A percentile compares a stretch with the other conserved stretches of the same genome.
Evolutionary conservation across 768 basidiomycete species (phyloP).

Genomic region (Kwoniella dejecticola): DNA sequence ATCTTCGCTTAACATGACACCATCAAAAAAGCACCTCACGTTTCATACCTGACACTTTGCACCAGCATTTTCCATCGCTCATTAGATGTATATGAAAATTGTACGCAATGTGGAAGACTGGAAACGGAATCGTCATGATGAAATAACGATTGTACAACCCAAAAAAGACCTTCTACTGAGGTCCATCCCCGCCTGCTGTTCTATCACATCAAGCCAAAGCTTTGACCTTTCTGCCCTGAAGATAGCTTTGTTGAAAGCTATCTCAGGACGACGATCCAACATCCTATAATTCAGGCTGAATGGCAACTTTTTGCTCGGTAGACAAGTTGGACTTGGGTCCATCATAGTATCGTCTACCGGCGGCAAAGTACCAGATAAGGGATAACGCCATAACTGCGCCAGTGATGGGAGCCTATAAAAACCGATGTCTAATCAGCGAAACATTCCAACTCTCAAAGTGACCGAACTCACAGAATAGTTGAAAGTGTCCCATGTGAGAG

Average conservation of each 20-base stretch:
- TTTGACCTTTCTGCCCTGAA: not conserved
- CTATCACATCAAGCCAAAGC: not conserved
- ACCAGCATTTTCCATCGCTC: too few species aligned
- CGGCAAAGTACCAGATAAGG: conserved; percentile 25
- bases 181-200: not conserved
- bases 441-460: not conserved
- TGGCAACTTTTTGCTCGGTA: not conserved
- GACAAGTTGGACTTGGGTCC: conserved; percentile 27
- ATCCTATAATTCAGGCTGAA: conserved; percentile 1
- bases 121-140: conserved; percentile 1
- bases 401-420: conserved; percentile 25
- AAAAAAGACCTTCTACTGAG: not conserved
- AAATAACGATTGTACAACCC: not conserved
- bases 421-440: not conserved
- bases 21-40: too few species aligned
- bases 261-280: not conserved
- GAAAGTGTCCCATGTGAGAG: conserved; percentile 62
- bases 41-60: too few species aligned
- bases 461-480: conserved; percentile 40
- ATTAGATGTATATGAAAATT: too few species aligned
- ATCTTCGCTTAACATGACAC: too few species aligned
- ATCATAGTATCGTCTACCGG: conserved; percentile 24
- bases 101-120: too few species aligned
- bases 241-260: conserved; percentile 18
- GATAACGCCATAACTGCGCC: conserved; percentile 31